Conservation (phyloP, 176 grass and related monocot genomes). For the Thinopyrum elongatum region DNA sequence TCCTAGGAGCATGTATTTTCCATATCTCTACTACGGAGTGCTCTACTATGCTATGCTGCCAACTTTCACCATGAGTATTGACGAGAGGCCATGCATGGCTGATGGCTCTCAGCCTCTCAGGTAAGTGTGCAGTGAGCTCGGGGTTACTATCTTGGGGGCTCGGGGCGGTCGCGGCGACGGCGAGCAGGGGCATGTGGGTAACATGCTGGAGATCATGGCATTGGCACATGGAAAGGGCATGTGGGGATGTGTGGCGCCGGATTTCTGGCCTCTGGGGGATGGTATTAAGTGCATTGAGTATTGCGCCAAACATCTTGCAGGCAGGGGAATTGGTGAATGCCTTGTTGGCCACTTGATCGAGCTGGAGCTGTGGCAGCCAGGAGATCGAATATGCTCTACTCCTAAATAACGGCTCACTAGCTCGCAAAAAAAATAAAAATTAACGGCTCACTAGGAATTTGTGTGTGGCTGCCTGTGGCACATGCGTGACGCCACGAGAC, state of each 20-base stretch:
- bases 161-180: conserved; percentile 29
- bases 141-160: conserved; percentile 12
- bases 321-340: not conserved
- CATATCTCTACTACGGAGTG: conserved; percentile 7
- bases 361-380: too few relatives aligned
- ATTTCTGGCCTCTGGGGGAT: conserved; percentile 25
- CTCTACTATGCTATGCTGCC: not conserved
- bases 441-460: not conserved
- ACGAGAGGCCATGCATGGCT: not conserved
- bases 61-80: not conserved
- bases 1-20: not conserved
- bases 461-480: not conserved
- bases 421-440: too few relatives aligned
- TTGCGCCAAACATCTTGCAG: conserved; percentile 24
- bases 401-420: too few relatives aligned
- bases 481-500: not conserved
- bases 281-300: not conserved
- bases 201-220: conserved; percentile 23
- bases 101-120: too few relatives aligned
- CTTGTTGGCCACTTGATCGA: conserved; percentile 9
- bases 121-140: too few relatives aligned
- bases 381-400: too few relatives aligned
- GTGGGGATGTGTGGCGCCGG: conserved; percentile 24
- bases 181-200: conserved; percentile 44
- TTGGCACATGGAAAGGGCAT: conserved; percentile 18